Evolutionary conservation across 2,329 filamentous ascomycete genomes (phyloP), one percentile per base, ranked within the genome.

Genomic region (Torrubiellomyces zombiae): DNA sequence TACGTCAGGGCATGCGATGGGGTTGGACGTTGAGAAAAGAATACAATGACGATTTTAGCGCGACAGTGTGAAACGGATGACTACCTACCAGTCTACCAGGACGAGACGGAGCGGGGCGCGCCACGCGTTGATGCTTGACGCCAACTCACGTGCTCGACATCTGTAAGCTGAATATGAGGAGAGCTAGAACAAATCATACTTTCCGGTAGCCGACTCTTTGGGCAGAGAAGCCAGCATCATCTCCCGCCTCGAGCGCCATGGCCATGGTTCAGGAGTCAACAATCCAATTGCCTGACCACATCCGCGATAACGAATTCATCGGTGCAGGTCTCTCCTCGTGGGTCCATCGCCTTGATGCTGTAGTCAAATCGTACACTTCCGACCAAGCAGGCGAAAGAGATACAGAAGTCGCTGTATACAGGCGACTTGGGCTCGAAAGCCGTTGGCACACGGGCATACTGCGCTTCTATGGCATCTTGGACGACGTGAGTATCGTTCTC

Each of bases 61-160:
- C n/a, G 20, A n/a, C 20, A 21, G 20, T 7, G 3, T 13, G 7
- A 19, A 19, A 19, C 18, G 18, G 9, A 21, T 13, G 20, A 13
- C 8, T 11, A 13, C 20, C 14, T 13, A 21, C 20, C 11, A 12
- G 20, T 13, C 7, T n/a, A n/a, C 20, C 14, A 13, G 8, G n/a
- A 11, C n/a, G 16, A 8, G 12, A 14, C n/a, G n/a, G 21, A 5
- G 9, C 17, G 21, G 8, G 17, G 22, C 27, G 30, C 23, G 30
- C 26, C 21, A 23, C 19, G 23, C 18, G 18, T 21, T 13, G 14
- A 8, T 22, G 17, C 9, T 14, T 14, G 23, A 35, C 35, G 35
- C 35, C 35, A 33, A 22, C 25, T 38, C 33, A 36, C 37, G 35
- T 38, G 58, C 15, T 13, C 15, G 13, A 16, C 14, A 16, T 13